Conservation (phyloP, 352 stramenopile species). For the Phytopythium delawarense region DNA sequence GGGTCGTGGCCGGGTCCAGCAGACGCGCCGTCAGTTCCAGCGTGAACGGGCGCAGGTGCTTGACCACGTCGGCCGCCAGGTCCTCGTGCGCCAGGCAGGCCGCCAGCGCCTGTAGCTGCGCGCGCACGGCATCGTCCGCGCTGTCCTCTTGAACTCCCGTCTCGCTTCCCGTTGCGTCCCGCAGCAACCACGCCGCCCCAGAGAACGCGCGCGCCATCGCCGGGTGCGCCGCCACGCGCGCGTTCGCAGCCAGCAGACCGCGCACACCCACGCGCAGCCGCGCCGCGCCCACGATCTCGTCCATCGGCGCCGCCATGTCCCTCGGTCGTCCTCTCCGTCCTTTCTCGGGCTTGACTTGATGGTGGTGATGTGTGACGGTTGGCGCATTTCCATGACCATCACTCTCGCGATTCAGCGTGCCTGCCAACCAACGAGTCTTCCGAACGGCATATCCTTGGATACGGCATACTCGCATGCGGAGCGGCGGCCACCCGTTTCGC, state of each 20-base stretch:
- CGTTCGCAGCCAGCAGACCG: constrained; percentile 14
- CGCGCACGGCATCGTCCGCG: constrained; percentile 14
- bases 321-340: constrained; percentile 5
- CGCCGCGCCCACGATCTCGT: constrained; percentile 24
- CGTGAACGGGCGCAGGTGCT: constrained; percentile 64
- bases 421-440: not conserved
- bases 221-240: constrained; percentile 31
- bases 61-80: constrained; percentile 41
- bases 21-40: constrained; percentile 69
- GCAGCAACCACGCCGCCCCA: not conserved
- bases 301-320: constrained; percentile 17
- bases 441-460: not conserved
- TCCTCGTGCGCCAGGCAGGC: constrained; percentile 45
- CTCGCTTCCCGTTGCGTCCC: constrained; percentile 9
- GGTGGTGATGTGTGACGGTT: no score
- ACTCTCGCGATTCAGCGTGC: constrained; percentile 12
- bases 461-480: not conserved
- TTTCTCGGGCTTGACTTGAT: not conserved
- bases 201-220: constrained; percentile 26
- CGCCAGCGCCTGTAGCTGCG: constrained; percentile 51
- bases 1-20: constrained; percentile 35
- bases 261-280: constrained; percentile 23
- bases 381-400: constrained; percentile 6
- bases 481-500: not conserved
- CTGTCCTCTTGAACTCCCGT: not conserved